A percentile compares a stretch with the other conserved stretches of the same genome.
These are phyloP conservation scores for Stenogyne calaminthoides DNA, from an alignment of 305 asterid species.

Conservation along the genomic window DNA sequence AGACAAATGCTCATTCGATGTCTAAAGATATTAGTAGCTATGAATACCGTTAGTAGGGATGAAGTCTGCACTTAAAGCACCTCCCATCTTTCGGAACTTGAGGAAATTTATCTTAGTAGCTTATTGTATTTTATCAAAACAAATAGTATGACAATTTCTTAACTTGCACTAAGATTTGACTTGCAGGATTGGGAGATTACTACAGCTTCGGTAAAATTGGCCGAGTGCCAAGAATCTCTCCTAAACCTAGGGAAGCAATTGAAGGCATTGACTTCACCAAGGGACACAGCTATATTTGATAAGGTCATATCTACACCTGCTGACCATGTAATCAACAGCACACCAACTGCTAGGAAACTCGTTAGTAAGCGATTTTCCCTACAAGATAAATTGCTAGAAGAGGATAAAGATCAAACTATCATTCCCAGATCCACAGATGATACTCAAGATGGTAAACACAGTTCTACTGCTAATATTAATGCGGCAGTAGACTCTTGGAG, in stretches of 20 bases:
- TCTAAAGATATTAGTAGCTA: background rate
- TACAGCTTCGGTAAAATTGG: slow-evolving; percentile 81
- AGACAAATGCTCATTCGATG: background rate
- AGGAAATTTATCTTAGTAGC: background rate
- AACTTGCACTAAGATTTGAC: slow-evolving; percentile 25
- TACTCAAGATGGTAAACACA: slow-evolving; percentile 33
- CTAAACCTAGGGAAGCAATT: slow-evolving; percentile 78
- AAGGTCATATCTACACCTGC: slow-evolving; percentile 49
- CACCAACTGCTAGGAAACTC: slow-evolving; percentile 44
- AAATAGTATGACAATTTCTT: background rate
- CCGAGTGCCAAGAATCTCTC: slow-evolving; percentile 89
- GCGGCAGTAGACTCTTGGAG: slow-evolving; percentile 31
- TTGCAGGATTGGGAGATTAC: slow-evolving; percentile 72
- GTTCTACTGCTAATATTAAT: slow-evolving; percentile 30
- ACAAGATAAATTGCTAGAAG: slow-evolving; percentile 75
- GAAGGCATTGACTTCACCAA: slow-evolving; percentile 77
- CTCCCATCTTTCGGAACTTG: background rate
- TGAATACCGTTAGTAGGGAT: background rate
- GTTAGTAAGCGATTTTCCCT: slow-evolving; percentile 57
- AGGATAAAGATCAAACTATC: slow-evolving; percentile 44
- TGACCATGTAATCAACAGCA: slow-evolving; percentile 38
- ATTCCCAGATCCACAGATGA: slow-evolving; percentile 45
- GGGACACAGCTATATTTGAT: slow-evolving; percentile 51
- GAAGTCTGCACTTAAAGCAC: background rate
- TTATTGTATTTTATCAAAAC: background rate